Evolutionary conservation across 345 rosid genomes (phyloP).

Genomic region (Draba incana): DNA sequence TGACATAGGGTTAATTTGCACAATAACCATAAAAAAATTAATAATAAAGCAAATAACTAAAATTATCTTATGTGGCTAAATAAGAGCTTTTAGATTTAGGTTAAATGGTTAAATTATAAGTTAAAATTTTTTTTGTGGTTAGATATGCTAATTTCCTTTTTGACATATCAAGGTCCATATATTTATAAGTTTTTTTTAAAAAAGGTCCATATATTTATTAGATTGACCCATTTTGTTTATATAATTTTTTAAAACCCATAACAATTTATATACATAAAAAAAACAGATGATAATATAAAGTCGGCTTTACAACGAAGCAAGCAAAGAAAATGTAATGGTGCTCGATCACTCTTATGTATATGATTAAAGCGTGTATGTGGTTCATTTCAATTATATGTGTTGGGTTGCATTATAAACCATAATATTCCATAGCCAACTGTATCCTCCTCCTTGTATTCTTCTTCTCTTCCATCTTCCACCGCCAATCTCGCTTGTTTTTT

Average conservation of each 20-base stretch:
- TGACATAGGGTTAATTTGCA: no score
- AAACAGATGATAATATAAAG: constrained; percentile 34
- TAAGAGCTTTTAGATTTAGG: no score
- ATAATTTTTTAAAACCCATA: constrained; percentile 8
- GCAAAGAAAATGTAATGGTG: constrained; percentile 42
- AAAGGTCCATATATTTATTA: constrained; percentile 38
- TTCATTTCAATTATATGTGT: constrained; percentile 39
- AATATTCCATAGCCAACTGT: constrained; percentile 73
- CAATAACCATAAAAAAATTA: no score
- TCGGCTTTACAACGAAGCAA: constrained; percentile 46
- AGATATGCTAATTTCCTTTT: no score
- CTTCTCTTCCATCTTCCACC: constrained; percentile 37
- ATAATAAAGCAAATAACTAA: no score
- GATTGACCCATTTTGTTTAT: constrained; percentile 36
- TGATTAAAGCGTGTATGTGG: constrained; percentile 41
- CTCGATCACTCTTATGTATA: constrained; percentile 36
- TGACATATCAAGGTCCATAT: no score
- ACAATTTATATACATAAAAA: background rate
- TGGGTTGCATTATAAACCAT: constrained; percentile 46
- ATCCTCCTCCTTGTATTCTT: constrained; percentile 34
- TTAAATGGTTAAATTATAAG: no score
- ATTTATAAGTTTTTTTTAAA: no score
- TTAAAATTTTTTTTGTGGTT: no score
- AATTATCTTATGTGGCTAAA: no score
- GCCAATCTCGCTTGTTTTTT: constrained; percentile 48